Evolutionary conservation across 1,284 basidiomycete genomes (phyloP), one percentile per base, ranked within the genome.

Genomic region (Stereum hirsutum): DNA sequence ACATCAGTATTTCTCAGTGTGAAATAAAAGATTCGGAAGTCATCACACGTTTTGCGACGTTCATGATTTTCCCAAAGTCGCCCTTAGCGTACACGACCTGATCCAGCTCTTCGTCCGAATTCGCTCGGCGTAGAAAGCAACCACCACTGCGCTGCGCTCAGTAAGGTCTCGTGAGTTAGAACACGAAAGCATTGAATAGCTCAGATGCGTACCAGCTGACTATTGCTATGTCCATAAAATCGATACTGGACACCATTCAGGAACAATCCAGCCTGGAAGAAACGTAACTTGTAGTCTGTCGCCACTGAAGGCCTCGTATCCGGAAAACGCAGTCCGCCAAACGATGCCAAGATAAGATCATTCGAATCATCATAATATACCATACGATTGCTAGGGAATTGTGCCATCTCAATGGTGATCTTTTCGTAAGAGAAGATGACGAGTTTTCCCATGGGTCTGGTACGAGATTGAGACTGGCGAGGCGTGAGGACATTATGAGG

Each of bases 191-290:
- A 35, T 20, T 17, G 33, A 11, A 6, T 30, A 31, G 10, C 11
- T 10, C 14, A 24, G 15, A 20, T 17, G 51, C 69, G n/a, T 49
- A 78, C 75, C 53, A 81, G 51, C 49, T 82, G 80, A 46, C 76
- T 81, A 53, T 81, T 80, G 37, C 77, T 80, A 46, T 82, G 78
- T 46, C 76, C 74, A 48, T 79, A 81, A 52, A 81, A 82, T 3
- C 78, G 69, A 56, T 81, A 80, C 51, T 80, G 75, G 0, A 68
- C 57, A 1, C 64, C 67, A 47, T 82, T 81, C 48, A 82, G 53
- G 49, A 69, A 71, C 2, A 82, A 46, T 0, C 78, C 79, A 0
- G 62, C 59, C 47, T 68, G 70, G 57, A 81, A 64, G 44, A 81
- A 54, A 27, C 75, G 66, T 26, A 62, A 53, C 42, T 80, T 72